Evolutionary conservation across 1,139 yeast genomes (phyloP).

Genomic region (Scheffersomyces illinoinensis): DNA sequence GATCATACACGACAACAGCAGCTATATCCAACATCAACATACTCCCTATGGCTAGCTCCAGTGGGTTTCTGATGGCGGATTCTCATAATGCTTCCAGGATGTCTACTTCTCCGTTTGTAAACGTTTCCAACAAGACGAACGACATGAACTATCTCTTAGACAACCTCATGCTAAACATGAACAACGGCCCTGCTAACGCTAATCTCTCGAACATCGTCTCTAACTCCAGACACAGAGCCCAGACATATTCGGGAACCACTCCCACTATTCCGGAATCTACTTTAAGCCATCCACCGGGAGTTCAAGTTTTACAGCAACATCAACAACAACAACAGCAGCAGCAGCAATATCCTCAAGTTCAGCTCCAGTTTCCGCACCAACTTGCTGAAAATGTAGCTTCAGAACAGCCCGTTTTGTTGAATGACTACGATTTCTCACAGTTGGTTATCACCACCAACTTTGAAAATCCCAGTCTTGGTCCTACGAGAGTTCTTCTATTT

Average conservation of each 20-base stretch:
- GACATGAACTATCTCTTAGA: conserved; percentile 36
- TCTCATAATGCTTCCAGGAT: conserved; percentile 12
- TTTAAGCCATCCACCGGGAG: conserved; percentile 9
- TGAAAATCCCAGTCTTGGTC: conserved; percentile 69
- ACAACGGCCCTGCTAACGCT: conserved; percentile 7
- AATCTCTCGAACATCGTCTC: conserved; percentile 9
- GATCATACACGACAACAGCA: conserved; percentile 54
- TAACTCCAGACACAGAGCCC: conserved; percentile 38
- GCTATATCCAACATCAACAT: conserved; percentile 22
- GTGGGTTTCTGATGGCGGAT: conserved; percentile 11
- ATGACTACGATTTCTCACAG: conserved; percentile 53
- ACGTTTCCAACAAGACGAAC: conserved; percentile 17
- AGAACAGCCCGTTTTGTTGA: conserved; percentile 43
- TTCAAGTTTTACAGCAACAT: conserved; percentile 1
- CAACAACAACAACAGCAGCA: conserved; percentile 31
- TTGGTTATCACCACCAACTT: conserved; percentile 56
- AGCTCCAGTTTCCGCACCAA: conserved; percentile 13
- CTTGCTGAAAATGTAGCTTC: conserved; percentile 2
- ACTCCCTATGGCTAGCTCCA: conserved; percentile 11
- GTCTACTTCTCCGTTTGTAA: conserved; percentile 16
- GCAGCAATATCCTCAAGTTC: conserved; percentile 12
- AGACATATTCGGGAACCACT: conserved; percentile 43
- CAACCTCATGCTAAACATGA: conserved; percentile 28
- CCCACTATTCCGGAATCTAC: conserved; percentile 25
- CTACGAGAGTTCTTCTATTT: conserved; percentile 74